A percentile compares a stretch with the other conserved stretches of the same genome.
These are phyloP conservation scores for Epichloe scottii DNA, from an alignment of 2,329 filamentous ascomycete genomes.

Conservation along the genomic window DNA sequence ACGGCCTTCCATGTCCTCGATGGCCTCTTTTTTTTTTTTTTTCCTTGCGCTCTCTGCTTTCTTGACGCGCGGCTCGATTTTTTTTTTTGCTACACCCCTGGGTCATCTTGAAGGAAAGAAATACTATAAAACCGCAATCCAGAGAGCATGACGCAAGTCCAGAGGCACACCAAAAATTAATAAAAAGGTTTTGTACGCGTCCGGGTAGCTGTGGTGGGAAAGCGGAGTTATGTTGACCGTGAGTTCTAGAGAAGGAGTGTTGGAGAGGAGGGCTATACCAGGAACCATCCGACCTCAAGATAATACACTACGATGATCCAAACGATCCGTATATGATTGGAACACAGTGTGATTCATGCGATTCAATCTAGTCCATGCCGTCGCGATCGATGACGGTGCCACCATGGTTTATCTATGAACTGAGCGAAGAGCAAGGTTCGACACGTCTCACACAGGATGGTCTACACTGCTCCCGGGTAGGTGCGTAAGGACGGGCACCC, in stretches of 20 bases:
- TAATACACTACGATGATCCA: slow-evolving; percentile 26
- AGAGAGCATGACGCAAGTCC: background rate
- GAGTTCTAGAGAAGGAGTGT: background rate
- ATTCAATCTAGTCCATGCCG: no score
- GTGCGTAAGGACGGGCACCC: no score
- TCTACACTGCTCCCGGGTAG: no score
- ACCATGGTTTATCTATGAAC: no score
- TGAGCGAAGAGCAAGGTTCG: no score
- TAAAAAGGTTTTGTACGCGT: background rate
- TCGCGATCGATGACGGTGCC: no score
- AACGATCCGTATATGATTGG: background rate
- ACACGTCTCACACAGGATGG: no score
- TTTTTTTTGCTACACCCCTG: background rate
- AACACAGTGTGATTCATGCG: background rate
- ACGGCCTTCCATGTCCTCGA: slow-evolving; percentile 19
- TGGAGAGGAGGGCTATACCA: slow-evolving; percentile 15
- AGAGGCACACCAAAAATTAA: slow-evolving; percentile 1
- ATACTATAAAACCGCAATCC: background rate
- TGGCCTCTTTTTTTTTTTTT: slow-evolving; percentile 8
- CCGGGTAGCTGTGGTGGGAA: slow-evolving; percentile 10
- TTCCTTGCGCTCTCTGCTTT: slow-evolving; percentile 8
- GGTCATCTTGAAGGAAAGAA: background rate
- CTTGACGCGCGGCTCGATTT: slow-evolving; percentile 3
- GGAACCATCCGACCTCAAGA: slow-evolving; percentile 11
- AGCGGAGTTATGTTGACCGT: slow-evolving; percentile 2